Evolutionary conservation across 2,329 filamentous ascomycete species (phyloP), one percentile per base, ranked within the genome.

Genomic region (Aulographum hederae): DNA sequence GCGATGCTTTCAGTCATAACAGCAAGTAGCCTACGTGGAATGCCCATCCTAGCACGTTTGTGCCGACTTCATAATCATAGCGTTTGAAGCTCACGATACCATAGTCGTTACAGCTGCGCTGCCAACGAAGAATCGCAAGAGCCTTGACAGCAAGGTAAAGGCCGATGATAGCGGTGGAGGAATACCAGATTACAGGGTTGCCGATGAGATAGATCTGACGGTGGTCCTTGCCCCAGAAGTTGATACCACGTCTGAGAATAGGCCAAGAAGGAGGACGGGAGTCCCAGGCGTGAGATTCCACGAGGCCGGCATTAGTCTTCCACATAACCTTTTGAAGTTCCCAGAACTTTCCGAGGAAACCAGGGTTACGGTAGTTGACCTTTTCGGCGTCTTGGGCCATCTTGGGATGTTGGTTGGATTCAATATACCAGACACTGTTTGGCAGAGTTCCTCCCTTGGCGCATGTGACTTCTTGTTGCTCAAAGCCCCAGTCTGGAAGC

Each of bases 381-480:
- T 81, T 93, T 52, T 95, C 89, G 11, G 81, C 74, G 39, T 76
- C 66, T 2, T 66, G 64, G 15, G 71, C 70, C 32, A 94, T 68
- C 46, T 69, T 61, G 8, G 84, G 79, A 47, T 95, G 89, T 38
- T 75, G 67, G 52, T 98, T 98, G 41, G 72, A 71, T 57, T 98
- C 89, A 39, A 98, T 64, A 47, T 94, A 95, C 89, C 89, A 98
- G 42, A 98, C 59, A 46, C 84, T 93, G 67, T 98, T 98, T 34
- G 89, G 89, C 23, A 94, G 61, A 38, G 84, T 93, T 43, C 84
- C 89, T 30, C 80, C 77, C 43, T 75, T 78, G 5, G 89, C 89
- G 50, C 89, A 98, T 14, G 86, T 95, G n/a, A 98, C 89, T 56
- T 98, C 89, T 54, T 98, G 89, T 54, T 98, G 89, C 54, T 95